Base-by-base conservation (phyloP, 164 flowering plant genomes). In the Vitis rupestris region DNA sequence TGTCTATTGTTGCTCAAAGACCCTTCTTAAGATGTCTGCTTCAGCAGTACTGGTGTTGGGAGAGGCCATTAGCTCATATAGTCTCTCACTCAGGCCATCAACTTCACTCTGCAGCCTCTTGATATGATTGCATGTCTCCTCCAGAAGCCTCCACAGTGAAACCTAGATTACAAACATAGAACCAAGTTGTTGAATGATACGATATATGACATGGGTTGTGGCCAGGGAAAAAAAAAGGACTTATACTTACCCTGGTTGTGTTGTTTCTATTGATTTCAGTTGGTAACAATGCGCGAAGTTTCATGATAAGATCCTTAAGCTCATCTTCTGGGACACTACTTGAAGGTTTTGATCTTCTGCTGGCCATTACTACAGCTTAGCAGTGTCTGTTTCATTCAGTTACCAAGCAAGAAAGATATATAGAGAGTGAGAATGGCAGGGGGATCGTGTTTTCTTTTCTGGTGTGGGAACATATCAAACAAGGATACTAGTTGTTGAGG, bases 91-190 rank as follows among this genome's bases (percentile, higher is more conserved):
- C 44, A 80, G 57, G 61, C 73, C 75, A 49, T 84, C 84, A 16
- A 75, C 81, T 70, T 84, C 84, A 51, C 51, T 74, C n/a, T 79
- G 64, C 56, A 82, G 72, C 60, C 68, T 84, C 65, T 60, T 75
- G 4, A 82, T 84, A 73, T 73, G 75, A 13, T 71, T 80, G 76
- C 82, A 84, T 61, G 80, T 70, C 64, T 80, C 81, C 58, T 76
- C 68, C 50, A 84, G 69, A 30, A 75, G 59, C 74, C 76, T 76
- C 13, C 73, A 60, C 13, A 67, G 37, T 23, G 81, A 65, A 72
- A 27, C 77, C 85, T 77, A 19, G 8, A 23, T 8, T 14, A 13
- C 53, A 10, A 50, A 50, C 11, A 50, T 10, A 2, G 10, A 53
- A 11, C 29, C 19, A 52, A 49, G 27, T 8, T 23, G 27, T 53